These are phyloP conservation scores for Malassezia brasiliensis DNA, from an alignment of 1,284 basidiomycete species.

Conservation along the genomic window DNA sequence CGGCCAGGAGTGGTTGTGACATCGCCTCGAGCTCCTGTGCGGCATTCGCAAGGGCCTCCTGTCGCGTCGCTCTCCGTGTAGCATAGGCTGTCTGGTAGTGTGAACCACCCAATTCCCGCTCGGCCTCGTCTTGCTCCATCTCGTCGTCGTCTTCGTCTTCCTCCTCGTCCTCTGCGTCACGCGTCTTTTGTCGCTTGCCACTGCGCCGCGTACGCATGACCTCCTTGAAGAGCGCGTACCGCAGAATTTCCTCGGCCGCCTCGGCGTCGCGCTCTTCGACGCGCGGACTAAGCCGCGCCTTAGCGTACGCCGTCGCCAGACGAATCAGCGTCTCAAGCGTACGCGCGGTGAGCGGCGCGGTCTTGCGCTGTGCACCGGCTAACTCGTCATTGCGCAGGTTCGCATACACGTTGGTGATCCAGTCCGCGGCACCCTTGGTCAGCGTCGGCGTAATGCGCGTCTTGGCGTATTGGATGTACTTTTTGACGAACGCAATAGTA, in stretches of 20 bases:
- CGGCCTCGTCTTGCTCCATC: conserved; percentile 23
- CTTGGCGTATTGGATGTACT: conserved; percentile 97
- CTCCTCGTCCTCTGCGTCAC: conserved; percentile 18
- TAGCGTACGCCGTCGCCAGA: conserved; percentile 93
- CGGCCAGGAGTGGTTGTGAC: conserved; percentile 25
- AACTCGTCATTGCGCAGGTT: conserved; percentile 83
- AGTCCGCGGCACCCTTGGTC: conserved; percentile 85
- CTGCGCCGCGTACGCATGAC: conserved; percentile 63
- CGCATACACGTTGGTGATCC: conserved; percentile 87
- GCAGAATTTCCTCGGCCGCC: conserved; percentile 86
- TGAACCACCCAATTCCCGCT: conserved; percentile 11
- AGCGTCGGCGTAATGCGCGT: conserved; percentile 61
- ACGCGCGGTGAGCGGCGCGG: conserved; percentile 92
- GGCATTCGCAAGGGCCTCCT: conserved; percentile 18
- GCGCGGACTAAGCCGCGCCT: conserved; percentile 74
- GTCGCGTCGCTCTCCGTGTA: conserved; percentile 23
- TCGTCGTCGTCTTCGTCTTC: conserved; percentile 19
- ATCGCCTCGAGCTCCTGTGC: conserved; percentile 24
- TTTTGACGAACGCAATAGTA: conserved; percentile 89
- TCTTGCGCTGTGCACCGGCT: conserved; percentile 86
- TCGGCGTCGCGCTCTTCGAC: conserved; percentile 79
- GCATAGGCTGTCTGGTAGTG: conserved; percentile 20
- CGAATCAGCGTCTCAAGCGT: conserved; percentile 98
- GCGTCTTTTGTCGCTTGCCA: conserved; percentile 47
- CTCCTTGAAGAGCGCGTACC: conserved; percentile 96